A percentile compares a stretch with the other conserved stretches of the same genome.
Conservation (phyloP, 1,284 basidiomycete genomes). For the Pholiota adiposa region DNA sequence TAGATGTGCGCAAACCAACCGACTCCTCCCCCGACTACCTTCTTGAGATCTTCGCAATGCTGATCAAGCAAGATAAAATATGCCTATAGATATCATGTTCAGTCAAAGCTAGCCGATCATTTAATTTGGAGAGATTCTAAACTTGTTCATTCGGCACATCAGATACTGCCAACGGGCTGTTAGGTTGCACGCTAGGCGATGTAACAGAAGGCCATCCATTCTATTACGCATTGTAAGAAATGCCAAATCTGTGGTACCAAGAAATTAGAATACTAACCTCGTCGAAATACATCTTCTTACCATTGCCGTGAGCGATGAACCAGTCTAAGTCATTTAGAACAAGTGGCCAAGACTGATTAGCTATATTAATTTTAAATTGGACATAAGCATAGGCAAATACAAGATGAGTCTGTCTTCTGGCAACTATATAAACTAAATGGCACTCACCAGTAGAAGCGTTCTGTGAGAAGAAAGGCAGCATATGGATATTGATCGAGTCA, state of each 20-base stretch:
- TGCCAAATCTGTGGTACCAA: neutral
- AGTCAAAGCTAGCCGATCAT: conserved; percentile 26
- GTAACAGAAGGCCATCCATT: conserved; percentile 66
- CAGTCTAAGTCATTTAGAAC: conserved; percentile 55
- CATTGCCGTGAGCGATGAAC: conserved; percentile 56
- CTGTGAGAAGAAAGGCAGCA: conserved; percentile 67
- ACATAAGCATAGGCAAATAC: too few species aligned
- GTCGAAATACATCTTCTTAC: conserved; percentile 68
- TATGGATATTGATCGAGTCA: conserved; percentile 65
- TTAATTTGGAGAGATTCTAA: neutral
- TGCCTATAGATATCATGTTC: conserved; percentile 31
- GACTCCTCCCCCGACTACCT: conserved; percentile 51
- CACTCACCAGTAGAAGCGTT: conserved; percentile 51
- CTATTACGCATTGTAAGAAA: conserved; percentile 33
- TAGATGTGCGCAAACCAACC: conserved; percentile 75
- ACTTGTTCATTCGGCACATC: conserved; percentile 52
- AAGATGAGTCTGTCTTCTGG: too few species aligned
- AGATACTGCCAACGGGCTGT: conserved; percentile 48
- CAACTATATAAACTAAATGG: too few species aligned
- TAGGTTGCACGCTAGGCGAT: conserved; percentile 53
- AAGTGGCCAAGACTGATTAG: conserved; percentile 54
- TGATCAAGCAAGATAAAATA: conserved; percentile 57
- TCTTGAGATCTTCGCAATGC: conserved; percentile 55
- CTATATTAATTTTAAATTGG: conserved; percentile 24
- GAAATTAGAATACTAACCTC: conserved; percentile 39